Conservation (phyloP, 2,329 filamentous ascomycete species). For the Diaporthe vexans region DNA sequence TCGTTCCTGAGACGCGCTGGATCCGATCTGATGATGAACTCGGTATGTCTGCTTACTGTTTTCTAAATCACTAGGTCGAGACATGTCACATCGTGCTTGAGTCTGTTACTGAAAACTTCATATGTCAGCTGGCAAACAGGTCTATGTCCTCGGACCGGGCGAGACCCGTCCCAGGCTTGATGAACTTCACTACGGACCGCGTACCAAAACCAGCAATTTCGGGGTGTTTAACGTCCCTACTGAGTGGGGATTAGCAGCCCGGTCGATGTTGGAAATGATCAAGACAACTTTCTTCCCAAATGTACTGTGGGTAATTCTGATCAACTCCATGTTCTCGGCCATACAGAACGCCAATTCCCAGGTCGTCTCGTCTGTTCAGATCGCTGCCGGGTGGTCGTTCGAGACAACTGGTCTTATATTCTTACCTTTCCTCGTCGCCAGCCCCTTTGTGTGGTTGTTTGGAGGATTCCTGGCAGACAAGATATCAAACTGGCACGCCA, state of each 20-base stretch:
- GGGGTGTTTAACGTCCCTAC: slow-evolving; percentile 47
- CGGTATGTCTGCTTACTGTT: not conserved
- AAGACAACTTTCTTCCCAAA: slow-evolving; percentile 49
- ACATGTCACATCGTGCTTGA: too few species aligned
- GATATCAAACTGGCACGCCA: slow-evolving; percentile 45
- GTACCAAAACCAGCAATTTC: slow-evolving; percentile 47
- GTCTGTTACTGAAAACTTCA: not conserved
- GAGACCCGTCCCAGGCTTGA: slow-evolving; percentile 48
- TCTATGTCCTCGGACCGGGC: slow-evolving; percentile 46
- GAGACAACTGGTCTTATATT: slow-evolving; percentile 47
- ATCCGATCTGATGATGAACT: slow-evolving; percentile 48
- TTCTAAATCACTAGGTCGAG: too few species aligned
- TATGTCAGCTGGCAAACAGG: slow-evolving; percentile 44
- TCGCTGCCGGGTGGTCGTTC: slow-evolving; percentile 48
- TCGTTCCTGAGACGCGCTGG: slow-evolving; percentile 50
- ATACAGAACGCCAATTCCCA: slow-evolving; percentile 46
- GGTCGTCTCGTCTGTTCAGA: slow-evolving; percentile 44
- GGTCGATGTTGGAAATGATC: slow-evolving; percentile 45
- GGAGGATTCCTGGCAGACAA: slow-evolving; percentile 53
- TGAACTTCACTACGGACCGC: slow-evolving; percentile 44
- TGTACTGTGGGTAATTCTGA: slow-evolving; percentile 49
- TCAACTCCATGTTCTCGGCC: slow-evolving; percentile 47
- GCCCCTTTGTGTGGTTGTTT: slow-evolving; percentile 45
- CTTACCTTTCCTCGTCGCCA: slow-evolving; percentile 44
- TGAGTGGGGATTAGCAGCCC: slow-evolving; percentile 45